Conservation (phyloP, 2,329 filamentous ascomycete genomes). For the Lachnellula suecica region DNA sequence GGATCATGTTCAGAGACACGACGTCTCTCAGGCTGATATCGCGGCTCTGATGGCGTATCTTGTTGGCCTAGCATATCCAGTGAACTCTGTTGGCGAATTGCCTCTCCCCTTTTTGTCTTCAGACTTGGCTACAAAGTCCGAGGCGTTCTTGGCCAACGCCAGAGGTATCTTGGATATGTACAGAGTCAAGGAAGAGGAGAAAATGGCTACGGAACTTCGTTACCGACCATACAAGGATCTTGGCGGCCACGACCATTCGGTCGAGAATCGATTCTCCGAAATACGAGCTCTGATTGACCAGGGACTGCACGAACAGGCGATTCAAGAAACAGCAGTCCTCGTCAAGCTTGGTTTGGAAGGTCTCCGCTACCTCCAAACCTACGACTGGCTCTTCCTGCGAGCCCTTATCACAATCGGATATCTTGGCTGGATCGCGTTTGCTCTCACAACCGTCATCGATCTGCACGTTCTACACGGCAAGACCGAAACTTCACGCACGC, state of each 20-base stretch:
- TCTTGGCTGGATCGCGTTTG: slow-evolving; percentile 92
- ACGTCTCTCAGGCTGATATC: slow-evolving; percentile 91
- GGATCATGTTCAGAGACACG: slow-evolving; percentile 77
- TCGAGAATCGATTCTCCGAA: slow-evolving; percentile 64
- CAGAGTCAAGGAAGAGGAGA: slow-evolving; percentile 84
- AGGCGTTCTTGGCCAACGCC: slow-evolving; percentile 81
- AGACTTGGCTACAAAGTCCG: slow-evolving; percentile 72
- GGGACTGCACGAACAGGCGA: slow-evolving; percentile 72
- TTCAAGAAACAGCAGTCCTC: slow-evolving; percentile 72
- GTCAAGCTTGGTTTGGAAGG: slow-evolving; percentile 78
- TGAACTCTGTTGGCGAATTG: slow-evolving; percentile 93
- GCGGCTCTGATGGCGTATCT: slow-evolving; percentile 95
- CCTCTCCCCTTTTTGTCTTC: slow-evolving; percentile 80
- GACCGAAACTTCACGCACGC: slow-evolving; percentile 61
- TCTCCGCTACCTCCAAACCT: slow-evolving; percentile 91
- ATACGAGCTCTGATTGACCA: slow-evolving; percentile 68
- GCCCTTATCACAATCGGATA: slow-evolving; percentile 88
- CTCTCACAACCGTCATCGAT: slow-evolving; percentile 84
- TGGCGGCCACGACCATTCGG: slow-evolving; percentile 58
- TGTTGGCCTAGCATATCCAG: slow-evolving; percentile 83
- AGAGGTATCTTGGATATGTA: slow-evolving; percentile 94
- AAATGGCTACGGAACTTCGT: slow-evolving; percentile 71
- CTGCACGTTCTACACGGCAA: slow-evolving; percentile 78
- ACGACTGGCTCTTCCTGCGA: slow-evolving; percentile 95
- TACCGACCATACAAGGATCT: slow-evolving; percentile 77